These are phyloP conservation scores for Filobasidium wieringae DNA, from an alignment of 768 basidiomycete species.

Conservation along the genomic window DNA sequence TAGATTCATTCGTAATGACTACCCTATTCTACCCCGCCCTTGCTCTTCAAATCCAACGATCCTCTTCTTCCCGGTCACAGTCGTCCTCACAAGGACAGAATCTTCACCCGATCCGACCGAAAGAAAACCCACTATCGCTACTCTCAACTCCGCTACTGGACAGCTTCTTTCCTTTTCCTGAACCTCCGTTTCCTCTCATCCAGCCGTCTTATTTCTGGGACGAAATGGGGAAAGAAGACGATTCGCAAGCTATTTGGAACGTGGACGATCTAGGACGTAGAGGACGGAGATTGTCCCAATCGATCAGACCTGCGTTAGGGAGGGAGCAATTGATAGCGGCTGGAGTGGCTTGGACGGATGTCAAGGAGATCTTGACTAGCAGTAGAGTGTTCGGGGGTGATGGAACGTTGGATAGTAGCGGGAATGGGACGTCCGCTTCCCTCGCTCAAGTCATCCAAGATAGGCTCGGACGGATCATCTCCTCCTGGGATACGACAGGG, in stretches of 20 bases:
- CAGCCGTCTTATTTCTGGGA: neutral
- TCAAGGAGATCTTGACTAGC: neutral
- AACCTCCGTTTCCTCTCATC: slow-evolving; percentile 27
- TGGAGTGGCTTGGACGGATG: neutral
- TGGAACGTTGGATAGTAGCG: neutral
- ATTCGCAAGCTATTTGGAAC: neutral
- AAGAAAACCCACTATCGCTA: slow-evolving; percentile 24
- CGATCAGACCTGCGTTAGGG: neutral
- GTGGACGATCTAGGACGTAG: neutral
- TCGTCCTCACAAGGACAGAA: neutral
- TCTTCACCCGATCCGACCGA: neutral
- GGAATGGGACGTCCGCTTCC: no score
- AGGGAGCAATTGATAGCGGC: neutral
- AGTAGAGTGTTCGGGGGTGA: neutral
- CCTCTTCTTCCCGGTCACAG: slow-evolving; percentile 21
- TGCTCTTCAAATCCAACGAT: slow-evolving; percentile 27
- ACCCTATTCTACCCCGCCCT: slow-evolving; percentile 38
- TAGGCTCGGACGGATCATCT: no score
- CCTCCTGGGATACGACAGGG: no score
- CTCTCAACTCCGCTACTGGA: slow-evolving; percentile 31
- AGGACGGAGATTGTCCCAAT: neutral
- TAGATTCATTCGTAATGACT: slow-evolving; percentile 39
- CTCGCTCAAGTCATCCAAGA: no score
- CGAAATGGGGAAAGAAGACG: neutral
- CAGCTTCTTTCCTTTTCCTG: slow-evolving; percentile 36